Evolutionary conservation across 257 asterid species (phyloP), one percentile per base, ranked within the genome.

Genomic region (Eucommia ulmoides): DNA sequence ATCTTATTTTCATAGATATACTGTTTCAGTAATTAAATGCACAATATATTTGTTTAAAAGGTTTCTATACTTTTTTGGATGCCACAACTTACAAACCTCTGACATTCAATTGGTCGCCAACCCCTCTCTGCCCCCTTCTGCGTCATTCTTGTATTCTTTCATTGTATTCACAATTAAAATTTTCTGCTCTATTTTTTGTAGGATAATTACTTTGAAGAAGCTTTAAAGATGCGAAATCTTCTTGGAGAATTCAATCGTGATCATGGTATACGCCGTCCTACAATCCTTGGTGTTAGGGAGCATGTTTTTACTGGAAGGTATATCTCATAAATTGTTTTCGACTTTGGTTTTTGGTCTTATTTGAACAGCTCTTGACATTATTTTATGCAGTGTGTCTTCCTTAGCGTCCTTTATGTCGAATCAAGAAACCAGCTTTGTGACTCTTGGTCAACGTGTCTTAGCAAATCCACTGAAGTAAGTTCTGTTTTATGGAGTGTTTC

Each of bases 261-360:
- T 73, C 94, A 85, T 66, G 98, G 98, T 45, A 70, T 89, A 51
- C 96, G 73, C 42, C 77, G 86, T 24, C 78, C 94, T 6, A 78
- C 96, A 7, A 89, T 89, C 75, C 94, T 89, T 65, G 98, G 96
- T 63, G 98, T 89, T 60, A 75, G 98, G 74, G 98, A 89, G 73
- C 96, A 89, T 67, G 93, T 85, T 20, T 89, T 89, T 60, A 89
- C 98, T 54, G 98, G 98, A 73, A 89, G 98, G 98, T 89, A 67
- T 45, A 55, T 26, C 20, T 56, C 23, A n/a, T n/a, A n/a, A n/a
- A n/a, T n/a, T n/a, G n/a, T n/a, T n/a, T n/a, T n/a, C n/a, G n/a
- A n/a, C n/a, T n/a, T n/a, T n/a, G n/a, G n/a, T n/a, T n/a, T n/a
- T n/a, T n/a, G n/a, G n/a, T n/a, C n/a, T n/a, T n/a, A n/a, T n/a